These are phyloP conservation scores for Hypoxylon sp. DNA, from an alignment of 2,329 filamentous ascomycete genomes.

Conservation along the genomic window DNA sequence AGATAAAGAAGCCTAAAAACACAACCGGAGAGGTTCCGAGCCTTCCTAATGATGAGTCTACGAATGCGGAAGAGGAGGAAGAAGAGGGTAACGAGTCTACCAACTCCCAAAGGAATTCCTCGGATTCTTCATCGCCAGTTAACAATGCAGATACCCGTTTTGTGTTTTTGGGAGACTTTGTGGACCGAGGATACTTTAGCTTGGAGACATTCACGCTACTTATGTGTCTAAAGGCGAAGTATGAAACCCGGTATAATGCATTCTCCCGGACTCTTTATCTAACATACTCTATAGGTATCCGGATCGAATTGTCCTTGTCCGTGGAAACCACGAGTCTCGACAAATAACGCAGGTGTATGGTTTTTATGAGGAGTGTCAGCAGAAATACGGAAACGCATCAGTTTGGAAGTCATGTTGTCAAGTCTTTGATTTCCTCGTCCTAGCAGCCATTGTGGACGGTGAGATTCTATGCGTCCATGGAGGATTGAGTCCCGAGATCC, in stretches of 20 bases:
- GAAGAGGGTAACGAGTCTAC: constrained; percentile 61
- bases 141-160: constrained; percentile 67
- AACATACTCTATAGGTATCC: constrained; percentile 79
- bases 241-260: constrained; percentile 46
- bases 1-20: constrained; percentile 77
- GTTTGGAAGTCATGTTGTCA: constrained; percentile 99
- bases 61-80: constrained; percentile 64
- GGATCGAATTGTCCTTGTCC: constrained; percentile 93
- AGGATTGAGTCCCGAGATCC: constrained; percentile 88
- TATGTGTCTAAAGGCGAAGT: constrained; percentile 90
- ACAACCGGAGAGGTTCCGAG: constrained; percentile 65
- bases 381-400: constrained; percentile 98
- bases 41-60: constrained; percentile 64
- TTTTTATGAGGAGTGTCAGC: constrained; percentile 98
- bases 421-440: constrained; percentile 97
- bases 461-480: constrained; percentile 99
- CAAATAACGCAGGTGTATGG: constrained; percentile 99
- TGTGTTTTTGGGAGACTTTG: constrained; percentile 86
- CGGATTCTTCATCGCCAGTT: constrained; percentile 41
- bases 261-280: constrained; percentile 27
- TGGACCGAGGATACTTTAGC: constrained; percentile 97
- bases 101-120: constrained; percentile 54
- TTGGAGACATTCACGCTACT: constrained; percentile 97
- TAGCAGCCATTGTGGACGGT: constrained; percentile 97
- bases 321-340: constrained; percentile 97